Conservation (phyloP, 306 rosid genomes). For the Inga leiocalycina region DNA sequence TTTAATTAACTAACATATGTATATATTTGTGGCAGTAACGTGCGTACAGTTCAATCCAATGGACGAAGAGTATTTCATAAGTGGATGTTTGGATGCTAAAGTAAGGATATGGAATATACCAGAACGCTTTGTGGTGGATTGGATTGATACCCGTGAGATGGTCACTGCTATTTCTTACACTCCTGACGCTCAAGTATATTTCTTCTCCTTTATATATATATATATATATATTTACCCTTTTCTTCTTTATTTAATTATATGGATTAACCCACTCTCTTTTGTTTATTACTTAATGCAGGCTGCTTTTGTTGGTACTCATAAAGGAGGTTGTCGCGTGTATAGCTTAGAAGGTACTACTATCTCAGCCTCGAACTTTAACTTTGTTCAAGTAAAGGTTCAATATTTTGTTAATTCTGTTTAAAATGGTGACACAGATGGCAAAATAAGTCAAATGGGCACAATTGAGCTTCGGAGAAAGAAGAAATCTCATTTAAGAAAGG, state of each 20-base stretch:
- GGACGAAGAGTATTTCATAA: conserved; percentile 68
- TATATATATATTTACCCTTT: no score
- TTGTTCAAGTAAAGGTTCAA: not conserved
- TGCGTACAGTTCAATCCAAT: conserved; percentile 82
- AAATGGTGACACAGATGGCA: conserved; percentile 47
- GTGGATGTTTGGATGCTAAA: conserved; percentile 85
- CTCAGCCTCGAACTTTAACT: not conserved
- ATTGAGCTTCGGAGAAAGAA: conserved; percentile 62
- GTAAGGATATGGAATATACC: conserved; percentile 78
- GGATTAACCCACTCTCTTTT: not conserved
- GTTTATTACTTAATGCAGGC: conserved; percentile 42
- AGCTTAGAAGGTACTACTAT: conserved; percentile 49
- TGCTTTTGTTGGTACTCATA: conserved; percentile 65
- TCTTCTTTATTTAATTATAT: no score
- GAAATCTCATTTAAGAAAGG: conserved; percentile 62
- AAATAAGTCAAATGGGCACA: conserved; percentile 55
- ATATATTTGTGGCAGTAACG: conserved; percentile 60
- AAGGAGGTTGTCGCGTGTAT: conserved; percentile 63
- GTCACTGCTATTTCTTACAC: conserved; percentile 77
- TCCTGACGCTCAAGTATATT: conserved; percentile 73
- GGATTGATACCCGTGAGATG: conserved; percentile 81
- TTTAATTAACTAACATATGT: not conserved
- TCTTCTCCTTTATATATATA: not conserved
- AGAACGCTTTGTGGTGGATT: conserved; percentile 64
- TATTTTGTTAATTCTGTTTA: not conserved